Percentiles rank a stretch among this genome's conserved stretches.
Conservation (phyloP, 2,329 filamentous ascomycete genomes). For the Phyllosticta paracitricarpa region DNA sequence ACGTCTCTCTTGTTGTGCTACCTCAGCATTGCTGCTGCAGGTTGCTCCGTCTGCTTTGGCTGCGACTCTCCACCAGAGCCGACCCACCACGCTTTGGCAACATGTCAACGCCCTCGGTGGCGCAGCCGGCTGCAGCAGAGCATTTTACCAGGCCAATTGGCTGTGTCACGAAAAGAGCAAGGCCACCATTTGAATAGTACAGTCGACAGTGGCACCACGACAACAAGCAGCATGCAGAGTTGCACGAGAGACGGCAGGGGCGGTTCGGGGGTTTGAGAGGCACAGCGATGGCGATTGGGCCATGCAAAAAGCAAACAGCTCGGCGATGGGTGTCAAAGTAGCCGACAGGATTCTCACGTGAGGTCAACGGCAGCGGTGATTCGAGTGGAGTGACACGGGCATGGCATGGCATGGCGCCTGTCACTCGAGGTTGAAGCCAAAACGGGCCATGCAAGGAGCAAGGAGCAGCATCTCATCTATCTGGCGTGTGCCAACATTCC, state of each 20-base stretch:
- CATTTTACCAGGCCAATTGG: neutral
- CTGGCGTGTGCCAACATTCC: slow-evolving; percentile 3
- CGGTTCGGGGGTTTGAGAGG: neutral
- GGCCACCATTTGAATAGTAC: neutral
- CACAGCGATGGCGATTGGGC: neutral
- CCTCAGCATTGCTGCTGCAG: neutral
- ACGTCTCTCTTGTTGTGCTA: neutral
- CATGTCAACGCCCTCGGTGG: neutral
- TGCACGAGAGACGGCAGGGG: neutral
- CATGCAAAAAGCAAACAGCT: neutral
- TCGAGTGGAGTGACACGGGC: neutral
- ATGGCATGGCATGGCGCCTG: no score
- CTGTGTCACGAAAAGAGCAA: neutral
- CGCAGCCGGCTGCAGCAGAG: neutral
- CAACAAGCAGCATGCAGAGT: neutral
- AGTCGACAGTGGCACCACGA: neutral
- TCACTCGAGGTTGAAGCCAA: neutral
- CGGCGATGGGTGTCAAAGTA: neutral
- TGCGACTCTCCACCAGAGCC: neutral
- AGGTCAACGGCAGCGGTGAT: neutral
- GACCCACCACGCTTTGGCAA: neutral
- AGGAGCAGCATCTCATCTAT: slow-evolving; percentile 9
- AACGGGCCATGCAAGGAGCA: slow-evolving; percentile 3
- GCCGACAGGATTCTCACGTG: neutral
- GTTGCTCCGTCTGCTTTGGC: neutral